Evolutionary conservation across 2,329 filamentous ascomycete genomes (phyloP).

Genomic region (Grosmannia clavigera): DNA sequence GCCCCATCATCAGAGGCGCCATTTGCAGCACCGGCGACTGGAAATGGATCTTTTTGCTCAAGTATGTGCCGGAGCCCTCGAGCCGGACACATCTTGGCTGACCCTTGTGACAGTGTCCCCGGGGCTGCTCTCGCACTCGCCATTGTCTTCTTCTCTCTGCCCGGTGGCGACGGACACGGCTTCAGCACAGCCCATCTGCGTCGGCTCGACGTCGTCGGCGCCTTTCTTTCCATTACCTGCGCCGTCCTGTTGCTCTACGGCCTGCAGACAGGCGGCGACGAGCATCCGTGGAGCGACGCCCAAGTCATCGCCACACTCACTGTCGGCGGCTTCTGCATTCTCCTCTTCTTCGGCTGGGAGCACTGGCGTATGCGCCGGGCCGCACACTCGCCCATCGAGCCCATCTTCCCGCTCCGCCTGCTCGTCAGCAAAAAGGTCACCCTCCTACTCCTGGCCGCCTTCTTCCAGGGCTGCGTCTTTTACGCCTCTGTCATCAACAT

Average conservation of each 20-base stretch:
- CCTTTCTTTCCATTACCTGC: constrained; percentile 23
- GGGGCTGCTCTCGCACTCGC: neutral
- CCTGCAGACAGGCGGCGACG: constrained; percentile 29
- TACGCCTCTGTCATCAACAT: constrained; percentile 23
- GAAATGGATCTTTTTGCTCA: constrained; percentile 19
- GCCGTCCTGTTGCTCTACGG: constrained; percentile 33
- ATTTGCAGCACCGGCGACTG: constrained; percentile 23
- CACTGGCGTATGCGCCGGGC: constrained; percentile 7
- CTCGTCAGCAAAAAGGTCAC: constrained; percentile 19
- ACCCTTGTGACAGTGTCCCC: neutral
- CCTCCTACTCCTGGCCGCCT: constrained; percentile 20
- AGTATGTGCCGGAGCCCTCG: constrained; percentile 19
- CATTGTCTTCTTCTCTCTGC: constrained; percentile 5
- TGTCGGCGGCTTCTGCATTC: constrained; percentile 13
- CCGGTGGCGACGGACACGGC: constrained; percentile 9
- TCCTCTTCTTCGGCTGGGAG: constrained; percentile 21
- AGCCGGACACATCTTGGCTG: neutral
- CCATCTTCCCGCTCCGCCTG: constrained; percentile 23
- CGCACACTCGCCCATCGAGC: constrained; percentile 10
- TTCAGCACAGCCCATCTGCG: neutral
- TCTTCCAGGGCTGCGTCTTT: constrained; percentile 19
- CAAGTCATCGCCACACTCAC: constrained; percentile 22
- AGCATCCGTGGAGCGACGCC: constrained; percentile 28
- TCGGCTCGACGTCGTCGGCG: constrained; percentile 21
- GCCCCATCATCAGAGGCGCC: constrained; percentile 30